Evolutionary conservation across 225 moss, liverwort and hornwort species (phyloP), one percentile per base, ranked within the genome.

Genomic region (Marchantia paleacea): DNA sequence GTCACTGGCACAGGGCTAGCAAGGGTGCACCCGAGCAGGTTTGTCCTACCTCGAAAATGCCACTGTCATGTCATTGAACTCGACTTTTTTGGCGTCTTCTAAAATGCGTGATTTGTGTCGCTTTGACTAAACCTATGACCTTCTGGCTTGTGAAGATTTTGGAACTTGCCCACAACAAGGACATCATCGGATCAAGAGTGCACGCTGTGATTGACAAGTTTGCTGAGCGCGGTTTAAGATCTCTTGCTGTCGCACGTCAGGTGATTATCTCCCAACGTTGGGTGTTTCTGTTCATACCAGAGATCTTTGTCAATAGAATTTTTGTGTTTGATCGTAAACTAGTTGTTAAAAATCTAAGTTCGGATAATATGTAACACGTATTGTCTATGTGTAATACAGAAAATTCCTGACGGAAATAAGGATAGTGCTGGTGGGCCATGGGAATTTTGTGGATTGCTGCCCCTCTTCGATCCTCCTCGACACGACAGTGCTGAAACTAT

Each of bases 21-120:
- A 93, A 93, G 82, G 93, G 93, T 79, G 93, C 93, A 25, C 93
- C 93, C 0, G 93, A 93, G 85, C 93, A 90, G 90, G 91, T 92
- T 52, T 72, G 72, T 4, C 3, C 39, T 39, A 39, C 39, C 5
- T 39, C 39, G 39, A 39, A 39, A 39, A 5, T 29, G 15, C 0
- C 10, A 28, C 31, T 14, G 0, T 25, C 9, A 0, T 61, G 12
- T 7, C 0, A 61, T 2, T 16, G 16, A 15, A 12, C 12, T 54
- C 4, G 10, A 20, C 13, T 7, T 55, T 22, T 25, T 51, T 53
- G 11, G 72, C 24, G 15, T 70, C 10, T 69, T 69, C 31, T 39
- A 20, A n/a, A 20, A 52, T n/a, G n/a, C n/a, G n/a, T n/a, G n/a
- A 10, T 55, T 1, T 0, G 16, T 25, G 73, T 54, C 28, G 10